Base-by-base conservation (phyloP, 345 rosid genomes). In the Salix exigua region DNA sequence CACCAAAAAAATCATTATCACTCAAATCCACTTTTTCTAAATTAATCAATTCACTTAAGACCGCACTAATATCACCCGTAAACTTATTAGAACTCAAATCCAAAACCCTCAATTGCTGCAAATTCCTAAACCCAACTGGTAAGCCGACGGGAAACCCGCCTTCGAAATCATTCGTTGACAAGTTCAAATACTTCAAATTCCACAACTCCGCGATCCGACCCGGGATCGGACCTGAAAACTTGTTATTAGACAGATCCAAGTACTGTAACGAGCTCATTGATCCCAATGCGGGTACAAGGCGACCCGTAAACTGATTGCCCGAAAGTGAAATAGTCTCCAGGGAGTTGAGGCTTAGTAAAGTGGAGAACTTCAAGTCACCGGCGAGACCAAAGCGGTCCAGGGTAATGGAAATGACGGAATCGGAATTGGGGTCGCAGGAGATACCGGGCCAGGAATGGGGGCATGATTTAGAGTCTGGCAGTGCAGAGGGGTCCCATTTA, bases 11-110 rank as follows among this genome's bases (percentile, higher is more conserved):
- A 10, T 38, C 46, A 73, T 95, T 95, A 31, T 58, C 60, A 81
- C 99, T 95, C 91, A 95, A 88, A 83, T 95, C 99, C 77, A 95
- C 88, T 51, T 81, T 72, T 76, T 93, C 99, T 31, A 90, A 87
- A 73, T 93, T 93, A 89, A 84, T 83, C 55, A 93, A 75, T 74
- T 88, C 89, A 26, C 80, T 77, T 74, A 93, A 81, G 10, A 95
- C 73, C 73, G 76, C 83, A 5, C 81, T 82, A n/a, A 93, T 79
- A 76, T 91, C 90, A 6, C 97, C 99, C 72, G 73, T 70, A 14
- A 95, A 66, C 74, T 58, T 55, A 75, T 95, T 95, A 2, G 70
- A 72, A 61, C 79, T 93, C 84, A 95, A 89, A 88, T 93, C 97
- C 70, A 95, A 74, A 73, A 83, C 86, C 80, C 80, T 86, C 66